Evolutionary conservation across 148 eudicot genomes (phyloP).

Genomic region (Nepenthes mirabilis): DNA sequence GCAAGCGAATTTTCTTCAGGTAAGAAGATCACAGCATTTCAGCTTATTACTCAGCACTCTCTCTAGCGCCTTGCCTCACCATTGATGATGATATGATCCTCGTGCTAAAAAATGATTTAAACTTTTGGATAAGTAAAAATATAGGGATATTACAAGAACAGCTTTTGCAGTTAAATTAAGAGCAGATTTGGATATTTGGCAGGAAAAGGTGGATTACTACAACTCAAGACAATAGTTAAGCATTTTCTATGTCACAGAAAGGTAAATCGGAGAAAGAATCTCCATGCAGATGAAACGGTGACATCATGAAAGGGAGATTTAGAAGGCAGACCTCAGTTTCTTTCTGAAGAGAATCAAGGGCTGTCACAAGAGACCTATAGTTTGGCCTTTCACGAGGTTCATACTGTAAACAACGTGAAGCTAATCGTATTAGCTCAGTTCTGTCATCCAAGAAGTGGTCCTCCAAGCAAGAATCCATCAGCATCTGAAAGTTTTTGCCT

Average conservation of each 20-base stretch:
- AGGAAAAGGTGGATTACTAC: too few species aligned
- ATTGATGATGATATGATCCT: too few species aligned
- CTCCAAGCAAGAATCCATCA: slow-evolving; percentile 74
- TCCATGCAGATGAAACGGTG: not conserved
- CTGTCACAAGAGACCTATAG: slow-evolving; percentile 46
- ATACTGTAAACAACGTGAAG: slow-evolving; percentile 79
- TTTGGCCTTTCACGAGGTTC: slow-evolving; percentile 87
- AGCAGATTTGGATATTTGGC: too few species aligned
- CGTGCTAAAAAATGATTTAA: too few species aligned
- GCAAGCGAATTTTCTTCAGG: not conserved
- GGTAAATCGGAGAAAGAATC: not conserved
- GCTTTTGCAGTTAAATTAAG: too few species aligned
- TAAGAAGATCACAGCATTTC: too few species aligned
- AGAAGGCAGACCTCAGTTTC: slow-evolving; percentile 46
- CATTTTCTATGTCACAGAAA: too few species aligned
- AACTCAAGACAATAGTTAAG: too few species aligned
- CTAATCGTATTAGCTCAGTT: slow-evolving; percentile 56
- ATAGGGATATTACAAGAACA: too few species aligned
- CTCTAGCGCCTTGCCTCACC: too few species aligned
- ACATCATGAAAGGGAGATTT: not conserved
- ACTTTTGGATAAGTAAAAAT: too few species aligned
- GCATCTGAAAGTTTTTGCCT: slow-evolving; percentile 58
- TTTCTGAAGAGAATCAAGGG: slow-evolving; percentile 66
- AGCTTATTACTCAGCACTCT: too few species aligned
- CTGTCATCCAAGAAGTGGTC: slow-evolving; percentile 81